Conservation (phyloP, 345 rosid species). For the Balakata baccata region DNA sequence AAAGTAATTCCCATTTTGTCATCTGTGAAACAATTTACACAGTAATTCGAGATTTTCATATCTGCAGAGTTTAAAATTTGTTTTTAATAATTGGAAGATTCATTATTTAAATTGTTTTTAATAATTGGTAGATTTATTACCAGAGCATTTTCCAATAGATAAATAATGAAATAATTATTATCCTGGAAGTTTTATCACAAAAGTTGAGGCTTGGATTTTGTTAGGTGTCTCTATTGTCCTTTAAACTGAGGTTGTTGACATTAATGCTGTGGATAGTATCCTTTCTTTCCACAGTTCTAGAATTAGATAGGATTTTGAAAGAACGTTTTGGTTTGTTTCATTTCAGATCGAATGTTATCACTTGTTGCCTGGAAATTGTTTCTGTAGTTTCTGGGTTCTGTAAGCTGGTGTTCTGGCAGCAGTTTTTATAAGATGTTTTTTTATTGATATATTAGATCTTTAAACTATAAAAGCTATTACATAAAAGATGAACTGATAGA, state of each 20-base stretch:
- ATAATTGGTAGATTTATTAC: no score
- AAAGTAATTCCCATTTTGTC: no score
- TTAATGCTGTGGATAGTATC: not conserved
- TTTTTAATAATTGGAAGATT: not conserved
- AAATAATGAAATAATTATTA: not conserved
- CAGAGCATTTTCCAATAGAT: not conserved
- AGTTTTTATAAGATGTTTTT: not conserved
- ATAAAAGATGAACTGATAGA: not conserved
- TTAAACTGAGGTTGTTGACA: not conserved
- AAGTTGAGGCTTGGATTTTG: constrained; percentile 1
- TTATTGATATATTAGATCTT: not conserved
- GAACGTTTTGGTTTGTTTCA: not conserved
- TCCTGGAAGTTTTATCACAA: not conserved
- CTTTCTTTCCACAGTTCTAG: not conserved
- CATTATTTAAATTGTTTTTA: no score
- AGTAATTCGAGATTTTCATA: not conserved
- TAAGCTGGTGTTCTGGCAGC: constrained; percentile 1
- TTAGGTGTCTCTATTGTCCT: not conserved
- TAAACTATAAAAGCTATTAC: not conserved
- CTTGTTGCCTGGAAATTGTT: not conserved
- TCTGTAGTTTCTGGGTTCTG: not conserved
- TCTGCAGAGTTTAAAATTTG: not conserved
- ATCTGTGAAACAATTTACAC: no score
- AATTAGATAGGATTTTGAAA: not conserved
- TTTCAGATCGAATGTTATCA: not conserved